Evolutionary conservation across 1,139 yeast genomes (phyloP), one percentile per base, ranked within the genome.

Genomic region (Nakaseomyces uthaithaninus): DNA sequence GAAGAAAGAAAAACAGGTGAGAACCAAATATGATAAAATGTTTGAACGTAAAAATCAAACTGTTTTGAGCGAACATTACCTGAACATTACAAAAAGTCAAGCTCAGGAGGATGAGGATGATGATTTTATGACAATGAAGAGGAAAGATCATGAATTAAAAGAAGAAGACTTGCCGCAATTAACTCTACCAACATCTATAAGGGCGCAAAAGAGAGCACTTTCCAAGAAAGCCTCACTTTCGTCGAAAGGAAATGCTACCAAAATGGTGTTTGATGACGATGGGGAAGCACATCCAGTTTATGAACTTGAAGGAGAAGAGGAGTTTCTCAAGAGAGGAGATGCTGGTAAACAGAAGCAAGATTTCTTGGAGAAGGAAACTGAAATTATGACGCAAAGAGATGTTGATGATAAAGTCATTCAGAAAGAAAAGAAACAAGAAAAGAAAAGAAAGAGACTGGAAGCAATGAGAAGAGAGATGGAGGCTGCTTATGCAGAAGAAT

Each of bases 1-100:
- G 11, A 60, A 63, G 27, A 52, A 55, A 14, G 60, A 65, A 26
- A 69, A 71, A 50, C 74, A 74, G 50, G 80, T 77, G 2, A 75
- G 89, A 54, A 91, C 97, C 9, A 91, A 84, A 60, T 86, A 86
- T 57, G 98, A 93, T 62, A 76, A 93, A 50, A 89, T 91, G 95
- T 93, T 93, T 65, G 94, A 85, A 58, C 75, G 99, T 60, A 74
- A 84, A 62, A 93, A 91, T 62, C 98, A 93, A 66, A 84, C 84
- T 37, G 94, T 91, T 24, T 68, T 93, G 43, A 82, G 95, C 27
- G 93, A 87, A 49, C 94, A 87, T 59, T 91, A 86, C 58, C 64
- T 79, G 64, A 83, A 78, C 46, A 70, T 91, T 63, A 77, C 82
- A 2, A 67, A 64, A 22, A 49, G 65, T 23, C 62, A 56, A 23